These are phyloP conservation scores for Coemansia guatemalensis DNA, from an alignment of 192 early-diverging fungal genomes.

Conservation along the genomic window DNA sequence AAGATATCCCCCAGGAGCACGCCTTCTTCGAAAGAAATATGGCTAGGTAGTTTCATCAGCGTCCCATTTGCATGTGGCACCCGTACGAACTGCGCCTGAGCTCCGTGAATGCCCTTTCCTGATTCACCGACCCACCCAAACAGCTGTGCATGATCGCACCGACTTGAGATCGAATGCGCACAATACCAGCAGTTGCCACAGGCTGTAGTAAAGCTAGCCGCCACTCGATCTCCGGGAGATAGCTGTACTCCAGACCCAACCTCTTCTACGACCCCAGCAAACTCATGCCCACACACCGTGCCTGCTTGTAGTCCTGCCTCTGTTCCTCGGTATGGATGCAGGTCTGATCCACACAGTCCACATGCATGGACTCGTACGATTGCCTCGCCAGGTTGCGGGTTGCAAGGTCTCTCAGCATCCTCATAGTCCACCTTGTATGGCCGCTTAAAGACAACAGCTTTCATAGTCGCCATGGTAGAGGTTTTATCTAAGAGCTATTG, in stretches of 20 bases:
- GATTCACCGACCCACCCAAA: slow-evolving; percentile 47
- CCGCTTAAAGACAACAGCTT: slow-evolving; percentile 50
- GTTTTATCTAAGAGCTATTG: too few relatives aligned
- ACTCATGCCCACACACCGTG: slow-evolving; percentile 59
- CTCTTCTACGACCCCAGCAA: slow-evolving; percentile 51
- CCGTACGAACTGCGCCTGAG: slow-evolving; percentile 57
- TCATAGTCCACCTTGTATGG: slow-evolving; percentile 41
- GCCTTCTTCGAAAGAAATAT: slow-evolving; percentile 41
- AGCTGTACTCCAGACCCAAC: slow-evolving; percentile 40
- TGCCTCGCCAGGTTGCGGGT: slow-evolving; percentile 46
- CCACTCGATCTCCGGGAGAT: slow-evolving; percentile 49
- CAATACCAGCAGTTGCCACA: slow-evolving; percentile 54
- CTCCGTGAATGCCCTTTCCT: slow-evolving; percentile 52
- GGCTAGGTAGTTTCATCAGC: slow-evolving; percentile 39
- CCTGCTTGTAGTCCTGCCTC: slow-evolving; percentile 44
- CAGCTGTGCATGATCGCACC: slow-evolving; percentile 52
- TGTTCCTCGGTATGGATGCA: slow-evolving; percentile 52
- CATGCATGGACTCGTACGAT: slow-evolving; percentile 52
- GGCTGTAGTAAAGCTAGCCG: slow-evolving; percentile 52
- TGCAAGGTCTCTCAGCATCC: slow-evolving; percentile 33
- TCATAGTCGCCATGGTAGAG: slow-evolving; percentile 27
- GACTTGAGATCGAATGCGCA: slow-evolving; percentile 39
- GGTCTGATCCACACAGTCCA: slow-evolving; percentile 56
- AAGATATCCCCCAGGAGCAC: slow-evolving; percentile 58
- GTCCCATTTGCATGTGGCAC: slow-evolving; percentile 56